These are phyloP conservation scores for Malus sieversii DNA, from an alignment of 306 rosid genomes.

Conservation along the genomic window DNA sequence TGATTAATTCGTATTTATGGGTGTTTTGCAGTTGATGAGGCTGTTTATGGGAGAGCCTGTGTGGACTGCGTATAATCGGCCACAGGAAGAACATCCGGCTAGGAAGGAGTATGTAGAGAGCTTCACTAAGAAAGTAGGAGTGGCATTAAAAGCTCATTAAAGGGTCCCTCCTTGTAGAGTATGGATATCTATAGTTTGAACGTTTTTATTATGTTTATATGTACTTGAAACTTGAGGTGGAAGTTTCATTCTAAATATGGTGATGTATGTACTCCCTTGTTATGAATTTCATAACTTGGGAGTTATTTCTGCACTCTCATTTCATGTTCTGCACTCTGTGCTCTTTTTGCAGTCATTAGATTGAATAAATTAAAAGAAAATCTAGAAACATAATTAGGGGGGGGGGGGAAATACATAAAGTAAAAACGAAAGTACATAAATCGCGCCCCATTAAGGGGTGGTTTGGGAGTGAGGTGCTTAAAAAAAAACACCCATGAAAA, in stretches of 20 bases:
- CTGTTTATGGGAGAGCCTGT: conserved; percentile 80
- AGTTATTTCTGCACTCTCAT: too few relatives aligned
- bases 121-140: conserved; percentile 42
- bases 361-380: too few relatives aligned
- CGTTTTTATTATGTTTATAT: background rate
- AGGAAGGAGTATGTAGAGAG: conserved; percentile 63
- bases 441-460: too few relatives aligned
- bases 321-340: too few relatives aligned
- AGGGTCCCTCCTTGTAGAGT: background rate
- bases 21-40: conserved; percentile 64
- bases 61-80: conserved; percentile 81
- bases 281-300: background rate
- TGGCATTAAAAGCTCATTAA: conserved; percentile 57
- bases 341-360: too few relatives aligned
- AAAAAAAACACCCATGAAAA: too few relatives aligned
- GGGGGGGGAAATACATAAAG: too few relatives aligned
- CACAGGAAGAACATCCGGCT: conserved; percentile 84
- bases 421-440: too few relatives aligned
- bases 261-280: background rate
- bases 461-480: too few relatives aligned
- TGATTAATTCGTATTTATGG: background rate
- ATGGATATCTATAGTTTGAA: background rate
- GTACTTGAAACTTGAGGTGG: background rate
- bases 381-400: too few relatives aligned
- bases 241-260: background rate